phyloP scores from a whole-genome alignment of 2,329 filamentous ascomycete species.

The Rhynchosporium secalis region DNA sequence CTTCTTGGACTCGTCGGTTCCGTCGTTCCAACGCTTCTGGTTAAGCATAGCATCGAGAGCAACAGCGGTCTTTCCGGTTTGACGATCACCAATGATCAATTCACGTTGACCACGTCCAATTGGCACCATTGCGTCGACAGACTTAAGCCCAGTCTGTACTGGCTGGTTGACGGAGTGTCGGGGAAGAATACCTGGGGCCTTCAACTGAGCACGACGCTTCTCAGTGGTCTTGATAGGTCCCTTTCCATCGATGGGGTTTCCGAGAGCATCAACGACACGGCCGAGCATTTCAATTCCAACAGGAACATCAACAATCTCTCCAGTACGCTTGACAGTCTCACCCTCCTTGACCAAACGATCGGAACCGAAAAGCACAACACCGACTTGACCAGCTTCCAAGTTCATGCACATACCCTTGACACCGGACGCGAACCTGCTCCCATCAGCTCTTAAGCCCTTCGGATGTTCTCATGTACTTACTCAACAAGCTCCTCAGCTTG shows the following conservation, averaged over 20 bases:
- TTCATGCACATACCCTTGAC: slow-evolving; percentile 99
- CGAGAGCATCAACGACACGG: slow-evolving; percentile 97
- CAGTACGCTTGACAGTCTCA: slow-evolving; percentile 99
- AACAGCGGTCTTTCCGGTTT: slow-evolving; percentile 99
- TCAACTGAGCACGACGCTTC: slow-evolving; percentile 95
- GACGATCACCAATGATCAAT: slow-evolving; percentile 99
- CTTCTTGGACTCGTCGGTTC: slow-evolving; percentile 91
- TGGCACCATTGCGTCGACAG: slow-evolving; percentile 98
- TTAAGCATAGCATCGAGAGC: slow-evolving; percentile 97
- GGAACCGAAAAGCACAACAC: slow-evolving; percentile 99
- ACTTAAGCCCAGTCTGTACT: slow-evolving; percentile 99
- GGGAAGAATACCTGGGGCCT: slow-evolving; percentile 97
- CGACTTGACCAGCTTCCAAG: slow-evolving; percentile 99
- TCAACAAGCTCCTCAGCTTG: slow-evolving; percentile 99
- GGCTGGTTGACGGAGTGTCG: slow-evolving; percentile 97
- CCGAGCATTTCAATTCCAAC: slow-evolving; percentile 91
- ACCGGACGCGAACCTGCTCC: slow-evolving; percentile 88
- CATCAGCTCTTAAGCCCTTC: slow-evolving; percentile 28
- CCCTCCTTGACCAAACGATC: slow-evolving; percentile 99
- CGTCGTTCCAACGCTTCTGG: slow-evolving; percentile 97
- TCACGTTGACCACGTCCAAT: slow-evolving; percentile 99
- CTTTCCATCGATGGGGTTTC: slow-evolving; percentile 99
- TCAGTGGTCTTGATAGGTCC: slow-evolving; percentile 90
- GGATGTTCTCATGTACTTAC: slow-evolving; percentile 58
- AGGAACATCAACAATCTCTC: slow-evolving; percentile 97